A percentile compares a stretch with the other conserved stretches of the same genome.
Evolutionary conservation across 2,329 filamentous ascomycete species (phyloP).

Genomic region (Alternaria triticimaculans): DNA sequence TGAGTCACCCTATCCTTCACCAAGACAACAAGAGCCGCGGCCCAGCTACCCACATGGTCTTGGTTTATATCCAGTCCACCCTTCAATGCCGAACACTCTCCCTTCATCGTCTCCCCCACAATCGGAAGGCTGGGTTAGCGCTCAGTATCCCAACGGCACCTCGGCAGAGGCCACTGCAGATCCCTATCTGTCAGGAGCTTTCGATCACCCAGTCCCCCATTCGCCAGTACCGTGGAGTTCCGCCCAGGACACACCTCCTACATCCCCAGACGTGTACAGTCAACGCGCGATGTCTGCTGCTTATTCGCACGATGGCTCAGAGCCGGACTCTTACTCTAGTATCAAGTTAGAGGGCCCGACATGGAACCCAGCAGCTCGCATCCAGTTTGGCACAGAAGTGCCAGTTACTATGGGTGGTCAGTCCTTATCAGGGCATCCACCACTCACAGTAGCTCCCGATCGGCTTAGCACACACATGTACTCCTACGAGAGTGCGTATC

Average conservation of each 20-base stretch:
- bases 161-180: constrained; percentile 41
- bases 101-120: constrained; percentile 47
- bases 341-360: constrained; percentile 39
- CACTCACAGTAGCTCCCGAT: constrained; percentile 43
- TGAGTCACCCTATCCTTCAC: constrained; percentile 46
- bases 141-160: constrained; percentile 32
- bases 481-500: constrained; percentile 35
- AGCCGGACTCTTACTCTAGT: constrained; percentile 28
- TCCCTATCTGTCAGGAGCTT: constrained; percentile 41
- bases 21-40: constrained; percentile 39
- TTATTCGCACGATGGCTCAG: constrained; percentile 43
- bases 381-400: constrained; percentile 16
- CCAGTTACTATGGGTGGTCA: constrained; percentile 16
- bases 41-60: constrained; percentile 41
- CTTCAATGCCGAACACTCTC: constrained; percentile 31
- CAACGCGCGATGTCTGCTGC: constrained; percentile 39
- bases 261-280: constrained; percentile 39
- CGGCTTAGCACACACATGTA: constrained; percentile 32
- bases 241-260: constrained; percentile 41
- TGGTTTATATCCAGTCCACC: constrained; percentile 43
- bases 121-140: constrained; percentile 40
- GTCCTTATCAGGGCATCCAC: constrained; percentile 20
- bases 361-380: constrained; percentile 35
- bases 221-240: constrained; percentile 42
- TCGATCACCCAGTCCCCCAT: constrained; percentile 41